Evolutionary conservation across 225 moss, liverwort and hornwort genomes (phyloP).

Genomic region (Physcomitrellopsis africana): DNA sequence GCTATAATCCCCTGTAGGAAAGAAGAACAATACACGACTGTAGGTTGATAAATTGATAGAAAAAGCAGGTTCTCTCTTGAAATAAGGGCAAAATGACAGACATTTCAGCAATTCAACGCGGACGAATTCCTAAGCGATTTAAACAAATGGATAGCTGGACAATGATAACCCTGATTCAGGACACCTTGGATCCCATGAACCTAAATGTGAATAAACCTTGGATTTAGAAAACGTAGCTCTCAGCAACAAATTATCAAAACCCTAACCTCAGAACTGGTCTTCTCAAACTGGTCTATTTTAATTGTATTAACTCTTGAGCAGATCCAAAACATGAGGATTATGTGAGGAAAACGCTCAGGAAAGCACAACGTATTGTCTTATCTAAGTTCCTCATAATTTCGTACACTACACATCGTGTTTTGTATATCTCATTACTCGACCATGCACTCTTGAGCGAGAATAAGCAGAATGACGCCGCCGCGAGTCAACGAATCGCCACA

Average conservation of each 20-base stretch:
- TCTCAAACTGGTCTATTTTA: conserved; percentile 12
- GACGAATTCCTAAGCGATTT: conserved; percentile 9
- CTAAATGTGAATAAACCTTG: background rate
- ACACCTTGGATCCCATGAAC: conserved; percentile 9
- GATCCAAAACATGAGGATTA: background rate
- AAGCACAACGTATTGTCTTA: background rate
- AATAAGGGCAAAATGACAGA: conserved; percentile 7
- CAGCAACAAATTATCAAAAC: background rate
- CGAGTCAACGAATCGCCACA: background rate
- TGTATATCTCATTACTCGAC: background rate
- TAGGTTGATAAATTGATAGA: too few relatives aligned
- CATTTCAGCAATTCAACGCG: conserved; percentile 4
- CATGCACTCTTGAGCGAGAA: background rate
- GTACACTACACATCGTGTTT: background rate
- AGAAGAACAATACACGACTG: too few relatives aligned
- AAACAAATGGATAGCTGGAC: conserved; percentile 4
- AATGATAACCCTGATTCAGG: conserved; percentile 2
- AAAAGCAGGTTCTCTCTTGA: background rate
- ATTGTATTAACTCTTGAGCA: background rate
- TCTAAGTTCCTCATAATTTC: conserved; percentile 2
- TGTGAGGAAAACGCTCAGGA: background rate
- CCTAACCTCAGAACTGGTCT: conserved; percentile 11
- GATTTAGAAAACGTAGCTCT: background rate
- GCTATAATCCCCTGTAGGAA: too few relatives aligned
- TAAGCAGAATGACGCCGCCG: background rate